These are phyloP conservation scores for Ilex paraguariensis DNA, from an alignment of 305 asterid species.

Conservation along the genomic window DNA sequence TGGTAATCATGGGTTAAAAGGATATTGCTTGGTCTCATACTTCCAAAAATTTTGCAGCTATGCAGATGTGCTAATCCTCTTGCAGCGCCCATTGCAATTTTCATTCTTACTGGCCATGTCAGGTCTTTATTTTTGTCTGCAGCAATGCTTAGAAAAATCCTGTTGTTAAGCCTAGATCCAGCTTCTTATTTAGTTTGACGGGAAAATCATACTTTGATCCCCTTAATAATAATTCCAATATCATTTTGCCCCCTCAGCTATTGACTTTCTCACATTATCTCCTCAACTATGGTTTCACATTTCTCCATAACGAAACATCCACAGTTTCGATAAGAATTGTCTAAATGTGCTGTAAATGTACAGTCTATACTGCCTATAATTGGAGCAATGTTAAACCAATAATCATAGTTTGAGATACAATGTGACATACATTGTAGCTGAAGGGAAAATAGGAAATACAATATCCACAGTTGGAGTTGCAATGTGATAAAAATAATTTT, in stretches of 20 bases:
- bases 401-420: too few relatives aligned
- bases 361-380: too few relatives aligned
- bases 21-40: slow-evolving; percentile 46
- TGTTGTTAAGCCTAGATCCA: not conserved
- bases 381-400: too few relatives aligned
- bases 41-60: slow-evolving; percentile 28
- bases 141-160: not conserved
- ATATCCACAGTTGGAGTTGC: too few relatives aligned
- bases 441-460: too few relatives aligned
- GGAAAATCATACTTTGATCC: too few relatives aligned
- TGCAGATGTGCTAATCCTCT: slow-evolving; percentile 44
- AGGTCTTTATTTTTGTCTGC: slow-evolving; percentile 35
- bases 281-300: not conserved
- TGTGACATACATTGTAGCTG: too few relatives aligned
- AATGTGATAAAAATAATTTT: too few relatives aligned
- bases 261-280: too few relatives aligned
- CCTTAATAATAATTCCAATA: too few relatives aligned
- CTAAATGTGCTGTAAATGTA: not conserved
- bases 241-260: too few relatives aligned
- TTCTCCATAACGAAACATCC: too few relatives aligned
- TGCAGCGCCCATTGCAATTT: slow-evolving; percentile 42
- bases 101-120: slow-evolving; percentile 47
- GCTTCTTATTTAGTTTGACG: not conserved
- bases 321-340: not conserved
- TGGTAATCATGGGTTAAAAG: slow-evolving; percentile 50